These are phyloP conservation scores for Lophiostoma macrostomum DNA, from an alignment of 495 filamentous ascomycete species.

Conservation along the genomic window DNA sequence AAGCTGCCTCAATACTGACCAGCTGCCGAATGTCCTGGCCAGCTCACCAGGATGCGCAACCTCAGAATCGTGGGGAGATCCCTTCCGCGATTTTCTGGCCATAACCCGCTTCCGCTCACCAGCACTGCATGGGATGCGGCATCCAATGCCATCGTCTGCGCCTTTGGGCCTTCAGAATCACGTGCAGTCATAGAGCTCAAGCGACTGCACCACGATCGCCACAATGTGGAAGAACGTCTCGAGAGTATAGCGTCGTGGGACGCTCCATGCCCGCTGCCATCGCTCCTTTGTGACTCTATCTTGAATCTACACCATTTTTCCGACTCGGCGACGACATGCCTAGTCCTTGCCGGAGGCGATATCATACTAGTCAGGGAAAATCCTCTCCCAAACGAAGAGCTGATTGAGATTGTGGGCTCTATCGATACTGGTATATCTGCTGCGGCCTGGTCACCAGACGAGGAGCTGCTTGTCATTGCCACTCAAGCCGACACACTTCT, in stretches of 20 bases:
- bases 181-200: slow-evolving; percentile 39
- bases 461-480: slow-evolving; percentile 79
- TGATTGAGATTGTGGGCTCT: slow-evolving; percentile 91
- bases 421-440: slow-evolving; percentile 87
- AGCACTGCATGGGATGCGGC: slow-evolving; percentile 39
- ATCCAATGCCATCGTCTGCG: slow-evolving; percentile 37
- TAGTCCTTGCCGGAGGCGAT: slow-evolving; percentile 87
- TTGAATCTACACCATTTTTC: slow-evolving; percentile 78
- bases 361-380: slow-evolving; percentile 81
- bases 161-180: slow-evolving; percentile 37
- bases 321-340: slow-evolving; percentile 69
- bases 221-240: slow-evolving; percentile 14
- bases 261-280: slow-evolving; percentile 66
- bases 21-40: not conserved
- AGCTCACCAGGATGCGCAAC: slow-evolving; percentile 39
- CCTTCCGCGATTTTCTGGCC: slow-evolving; percentile 28
- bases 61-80: slow-evolving; percentile 34
- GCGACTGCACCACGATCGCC: slow-evolving; percentile 23
- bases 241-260: slow-evolving; percentile 77
- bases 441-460: slow-evolving; percentile 92
- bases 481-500: slow-evolving; percentile 77
- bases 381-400: slow-evolving; percentile 62
- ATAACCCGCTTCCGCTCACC: slow-evolving; percentile 32
- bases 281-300: slow-evolving; percentile 67
- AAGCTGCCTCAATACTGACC: not conserved